Evolutionary conservation across 768 basidiomycete genomes (phyloP).

Genomic region (Boletus bicolor): DNA sequence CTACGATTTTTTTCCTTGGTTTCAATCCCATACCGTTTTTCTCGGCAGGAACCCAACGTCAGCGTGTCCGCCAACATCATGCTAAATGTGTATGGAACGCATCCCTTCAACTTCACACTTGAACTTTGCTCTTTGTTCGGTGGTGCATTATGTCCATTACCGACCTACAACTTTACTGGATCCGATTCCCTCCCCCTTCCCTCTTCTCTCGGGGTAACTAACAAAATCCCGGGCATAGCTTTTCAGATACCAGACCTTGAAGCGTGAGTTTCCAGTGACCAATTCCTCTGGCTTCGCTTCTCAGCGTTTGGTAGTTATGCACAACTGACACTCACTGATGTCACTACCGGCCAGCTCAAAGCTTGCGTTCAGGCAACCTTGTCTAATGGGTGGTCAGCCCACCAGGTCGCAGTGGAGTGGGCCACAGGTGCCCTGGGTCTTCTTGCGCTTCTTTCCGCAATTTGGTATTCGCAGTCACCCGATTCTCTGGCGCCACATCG

Average conservation of each 20-base stretch:
- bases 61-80: constrained; percentile 81
- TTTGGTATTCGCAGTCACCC: constrained; percentile 55
- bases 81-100: constrained; percentile 85
- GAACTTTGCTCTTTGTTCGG: constrained; percentile 77
- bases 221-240: constrained; percentile 71
- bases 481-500: constrained; percentile 67
- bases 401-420: constrained; percentile 76
- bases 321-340: constrained; percentile 69
- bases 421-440: constrained; percentile 64
- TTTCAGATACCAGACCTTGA: constrained; percentile 90
- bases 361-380: constrained; percentile 92
- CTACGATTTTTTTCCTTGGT: background rate
- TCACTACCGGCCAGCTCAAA: constrained; percentile 65
- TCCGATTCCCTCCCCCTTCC: constrained; percentile 67
- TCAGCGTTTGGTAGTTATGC: constrained; percentile 45
- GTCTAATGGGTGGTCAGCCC: constrained; percentile 85
- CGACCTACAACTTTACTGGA: constrained; percentile 84
- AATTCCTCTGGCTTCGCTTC: background rate
- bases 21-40: constrained; percentile 15
- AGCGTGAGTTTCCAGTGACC: constrained; percentile 37
- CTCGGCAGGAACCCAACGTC: constrained; percentile 60
- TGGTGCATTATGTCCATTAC: constrained; percentile 82
- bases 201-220: constrained; percentile 49
- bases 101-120: constrained; percentile 78
- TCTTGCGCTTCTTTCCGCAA: constrained; percentile 51